These are phyloP conservation scores for Sclerotinia borealis DNA, from an alignment of 2,329 filamentous ascomycete species.

Conservation along the genomic window DNA sequence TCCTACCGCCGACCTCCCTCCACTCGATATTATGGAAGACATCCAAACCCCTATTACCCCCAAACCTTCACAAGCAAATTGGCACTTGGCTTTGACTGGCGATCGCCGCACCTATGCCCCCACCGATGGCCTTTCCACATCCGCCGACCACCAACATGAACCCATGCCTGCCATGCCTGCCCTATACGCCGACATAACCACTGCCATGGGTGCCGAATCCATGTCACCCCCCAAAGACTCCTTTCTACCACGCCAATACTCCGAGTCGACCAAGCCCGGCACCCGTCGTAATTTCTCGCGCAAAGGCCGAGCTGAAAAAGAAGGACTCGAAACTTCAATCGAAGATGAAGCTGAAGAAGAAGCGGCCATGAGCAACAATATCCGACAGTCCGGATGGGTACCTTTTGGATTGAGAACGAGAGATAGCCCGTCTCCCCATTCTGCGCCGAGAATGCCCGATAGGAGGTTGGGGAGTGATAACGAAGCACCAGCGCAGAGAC, in stretches of 20 bases:
- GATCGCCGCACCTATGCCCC: constrained; percentile 7
- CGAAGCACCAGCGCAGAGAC: neutral
- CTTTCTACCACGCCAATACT: neutral
- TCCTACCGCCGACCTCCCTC: neutral
- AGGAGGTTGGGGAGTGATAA: neutral
- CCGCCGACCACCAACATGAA: neutral
- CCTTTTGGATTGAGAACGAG: neutral
- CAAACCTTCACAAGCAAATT: neutral
- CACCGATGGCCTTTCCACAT: neutral
- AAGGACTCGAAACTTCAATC: neutral
- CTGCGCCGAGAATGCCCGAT: neutral
- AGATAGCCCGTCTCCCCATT: neutral
- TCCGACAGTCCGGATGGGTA: neutral
- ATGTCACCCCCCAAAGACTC: neutral
- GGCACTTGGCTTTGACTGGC: constrained; percentile 8
- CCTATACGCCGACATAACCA: constrained; percentile 2
- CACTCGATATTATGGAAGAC: constrained; percentile 7
- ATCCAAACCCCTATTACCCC: neutral
- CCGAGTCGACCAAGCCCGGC: neutral
- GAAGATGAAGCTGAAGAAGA: neutral
- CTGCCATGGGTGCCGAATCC: neutral
- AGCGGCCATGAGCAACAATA: neutral
- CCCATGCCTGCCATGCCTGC: constrained; percentile 5
- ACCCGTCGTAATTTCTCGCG: constrained; percentile 5
- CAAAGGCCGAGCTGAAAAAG: neutral